A percentile compares a stretch with the other conserved stretches of the same genome.
Evolutionary conservation across 805 yeast species (phyloP).

Genomic region (Scheffersomyces spartinae): DNA sequence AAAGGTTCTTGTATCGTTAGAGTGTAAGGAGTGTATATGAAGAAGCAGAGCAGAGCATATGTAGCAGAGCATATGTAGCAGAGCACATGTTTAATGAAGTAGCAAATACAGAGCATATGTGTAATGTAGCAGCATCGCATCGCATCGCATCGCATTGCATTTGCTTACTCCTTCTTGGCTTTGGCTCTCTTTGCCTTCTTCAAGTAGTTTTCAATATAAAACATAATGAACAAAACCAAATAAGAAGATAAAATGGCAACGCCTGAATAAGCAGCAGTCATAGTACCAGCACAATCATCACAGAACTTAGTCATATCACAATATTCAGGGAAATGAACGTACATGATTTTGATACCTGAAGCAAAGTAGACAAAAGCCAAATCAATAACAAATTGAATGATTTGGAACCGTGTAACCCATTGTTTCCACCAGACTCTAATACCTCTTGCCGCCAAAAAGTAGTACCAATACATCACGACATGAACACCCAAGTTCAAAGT

Average conservation of each 20-base stretch:
- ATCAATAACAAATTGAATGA: constrained; percentile 85
- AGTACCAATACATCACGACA: constrained; percentile 96
- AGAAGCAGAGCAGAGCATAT: no score
- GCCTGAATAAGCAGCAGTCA: constrained; percentile 87
- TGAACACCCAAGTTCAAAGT: constrained; percentile 83
- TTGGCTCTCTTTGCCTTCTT: constrained; percentile 21
- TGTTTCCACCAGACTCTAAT: constrained; percentile 99
- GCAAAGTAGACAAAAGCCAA: constrained; percentile 88
- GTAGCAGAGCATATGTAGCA: constrained; percentile 3
- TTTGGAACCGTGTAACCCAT: constrained; percentile 96
- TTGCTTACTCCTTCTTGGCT: constrained; percentile 8
- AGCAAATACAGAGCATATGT: constrained; percentile 2
- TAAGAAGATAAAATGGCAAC: constrained; percentile 81
- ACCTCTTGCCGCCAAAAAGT: constrained; percentile 85
- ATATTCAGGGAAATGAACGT: constrained; percentile 57
- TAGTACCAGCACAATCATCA: constrained; percentile 84
- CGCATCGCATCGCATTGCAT: no score
- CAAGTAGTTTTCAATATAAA: constrained; percentile 81
- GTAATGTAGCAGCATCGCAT: no score
- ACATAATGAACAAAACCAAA: constrained; percentile 80
- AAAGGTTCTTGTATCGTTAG: constrained; percentile 11
- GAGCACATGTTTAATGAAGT: constrained; percentile 3
- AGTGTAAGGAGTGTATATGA: no score
- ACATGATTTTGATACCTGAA: constrained; percentile 70
- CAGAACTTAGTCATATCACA: no score